Evolutionary conservation across 345 rosid species (phyloP).

Genomic region (Carallia pectinifolia): DNA sequence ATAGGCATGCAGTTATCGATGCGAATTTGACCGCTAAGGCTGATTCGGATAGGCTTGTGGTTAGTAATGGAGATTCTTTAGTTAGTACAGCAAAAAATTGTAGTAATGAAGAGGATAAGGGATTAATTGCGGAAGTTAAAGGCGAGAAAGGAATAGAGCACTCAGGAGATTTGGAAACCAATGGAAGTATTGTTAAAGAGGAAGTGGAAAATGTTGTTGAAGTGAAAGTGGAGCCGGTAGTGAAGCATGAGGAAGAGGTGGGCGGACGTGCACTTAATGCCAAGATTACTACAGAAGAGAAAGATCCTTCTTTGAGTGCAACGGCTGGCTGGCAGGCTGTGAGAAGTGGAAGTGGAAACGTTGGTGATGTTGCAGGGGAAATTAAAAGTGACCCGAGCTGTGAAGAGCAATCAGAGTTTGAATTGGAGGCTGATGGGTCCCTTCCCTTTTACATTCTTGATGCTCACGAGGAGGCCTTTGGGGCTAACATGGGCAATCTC

Average conservation of each 20-base stretch:
- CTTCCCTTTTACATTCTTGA: conserved; percentile 75
- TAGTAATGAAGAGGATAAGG: conserved; percentile 28
- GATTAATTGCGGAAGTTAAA: conserved; percentile 23
- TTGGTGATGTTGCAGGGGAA: conserved; percentile 21
- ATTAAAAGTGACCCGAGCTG: conserved; percentile 24
- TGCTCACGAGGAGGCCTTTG: conserved; percentile 80
- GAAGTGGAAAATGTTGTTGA: conserved; percentile 23
- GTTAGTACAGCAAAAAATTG: conserved; percentile 5
- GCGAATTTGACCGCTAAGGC: conserved; percentile 10
- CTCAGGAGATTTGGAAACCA: conserved; percentile 3
- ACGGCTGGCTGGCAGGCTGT: conserved; percentile 82
- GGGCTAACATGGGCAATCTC: conserved; percentile 73
- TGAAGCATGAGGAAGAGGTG: conserved; percentile 28
- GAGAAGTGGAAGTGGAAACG: conserved; percentile 34
- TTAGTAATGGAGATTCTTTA: background rate
- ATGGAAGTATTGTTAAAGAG: conserved; percentile 23
- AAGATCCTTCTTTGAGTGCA: conserved; percentile 69
- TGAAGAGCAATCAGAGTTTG: conserved; percentile 59
- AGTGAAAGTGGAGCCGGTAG: conserved; percentile 37
- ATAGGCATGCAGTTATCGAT: conserved; percentile 11
- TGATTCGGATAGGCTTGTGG: conserved; percentile 3
- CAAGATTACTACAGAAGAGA: conserved; percentile 50
- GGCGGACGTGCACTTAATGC: conserved; percentile 57
- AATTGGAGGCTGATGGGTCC: conserved; percentile 66
- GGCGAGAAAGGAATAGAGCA: conserved; percentile 23